These are phyloP conservation scores for Suhomyces vadensis DNA, from an alignment of 805 yeast genomes.

Conservation along the genomic window DNA sequence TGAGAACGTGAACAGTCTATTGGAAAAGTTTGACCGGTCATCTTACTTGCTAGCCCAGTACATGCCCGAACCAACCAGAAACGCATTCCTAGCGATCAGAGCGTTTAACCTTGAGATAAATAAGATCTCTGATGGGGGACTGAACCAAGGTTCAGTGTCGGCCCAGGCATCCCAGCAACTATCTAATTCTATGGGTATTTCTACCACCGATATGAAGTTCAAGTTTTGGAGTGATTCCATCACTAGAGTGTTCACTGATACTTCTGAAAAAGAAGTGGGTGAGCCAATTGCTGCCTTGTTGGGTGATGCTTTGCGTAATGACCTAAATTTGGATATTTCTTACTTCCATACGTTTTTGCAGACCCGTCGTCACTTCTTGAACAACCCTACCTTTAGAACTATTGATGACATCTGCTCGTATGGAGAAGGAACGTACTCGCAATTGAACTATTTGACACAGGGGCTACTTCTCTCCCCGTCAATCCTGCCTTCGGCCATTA, in stretches of 20 bases:
- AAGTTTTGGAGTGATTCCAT: slow-evolving; percentile 74
- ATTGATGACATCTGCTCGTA: slow-evolving; percentile 64
- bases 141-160: slow-evolving; percentile 21
- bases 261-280: slow-evolving; percentile 41
- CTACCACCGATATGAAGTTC: slow-evolving; percentile 55
- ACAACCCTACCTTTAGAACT: slow-evolving; percentile 46
- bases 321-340: slow-evolving; percentile 50
- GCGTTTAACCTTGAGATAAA: slow-evolving; percentile 67
- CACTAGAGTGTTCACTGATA: slow-evolving; percentile 41
- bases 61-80: slow-evolving; percentile 63
- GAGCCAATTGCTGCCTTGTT: slow-evolving; percentile 69
- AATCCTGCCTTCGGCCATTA: slow-evolving; percentile 56
- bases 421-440: slow-evolving; percentile 81
- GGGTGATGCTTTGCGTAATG: slow-evolving; percentile 51
- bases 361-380: slow-evolving; percentile 55
- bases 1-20: slow-evolving; percentile 45
- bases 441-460: slow-evolving; percentile 66
- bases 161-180: slow-evolving; percentile 33
- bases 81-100: slow-evolving; percentile 61
- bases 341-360: slow-evolving; percentile 61
- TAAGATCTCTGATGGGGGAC: slow-evolving; percentile 42
- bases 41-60: slow-evolving; percentile 67
- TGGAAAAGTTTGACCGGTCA: slow-evolving; percentile 57
- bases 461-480: slow-evolving; percentile 57
- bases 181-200: slow-evolving; percentile 34